Percentiles rank a stretch among this genome's conserved stretches.
Evolutionary conservation across 208 protist species (phyloP).

Genomic region (Leishmania turanica): DNA sequence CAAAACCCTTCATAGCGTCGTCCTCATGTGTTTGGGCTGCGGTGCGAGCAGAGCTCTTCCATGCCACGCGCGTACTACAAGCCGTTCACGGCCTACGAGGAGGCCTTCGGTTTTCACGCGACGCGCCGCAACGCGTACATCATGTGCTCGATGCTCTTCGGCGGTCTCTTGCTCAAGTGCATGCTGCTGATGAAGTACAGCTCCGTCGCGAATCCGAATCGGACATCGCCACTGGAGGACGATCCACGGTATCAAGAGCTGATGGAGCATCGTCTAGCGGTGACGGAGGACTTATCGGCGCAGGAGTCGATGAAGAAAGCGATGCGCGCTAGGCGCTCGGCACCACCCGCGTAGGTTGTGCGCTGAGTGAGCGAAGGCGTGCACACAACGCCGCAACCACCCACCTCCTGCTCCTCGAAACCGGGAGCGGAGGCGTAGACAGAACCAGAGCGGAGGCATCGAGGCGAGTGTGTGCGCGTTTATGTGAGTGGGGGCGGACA

Average conservation of each 20-base stretch:
- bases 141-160: slow-evolving; percentile 66
- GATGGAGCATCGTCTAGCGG: slow-evolving; percentile 47
- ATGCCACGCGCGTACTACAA: slow-evolving; percentile 88
- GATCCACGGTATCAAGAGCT: slow-evolving; percentile 53
- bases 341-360: slow-evolving; percentile 34
- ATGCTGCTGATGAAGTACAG: slow-evolving; percentile 55
- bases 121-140: slow-evolving; percentile 75
- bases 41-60: neutral
- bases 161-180: slow-evolving; percentile 66
- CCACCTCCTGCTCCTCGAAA: neutral
- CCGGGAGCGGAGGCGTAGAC: neutral
- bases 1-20: neutral
- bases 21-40: neutral
- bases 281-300: slow-evolving; percentile 42
- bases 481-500: neutral
- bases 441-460: neutral
- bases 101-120: slow-evolving; percentile 74
- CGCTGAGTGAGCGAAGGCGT: neutral
- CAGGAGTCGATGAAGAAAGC: slow-evolving; percentile 43
- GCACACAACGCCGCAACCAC: neutral
- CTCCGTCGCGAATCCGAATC: slow-evolving; percentile 28
- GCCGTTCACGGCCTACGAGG: slow-evolving; percentile 84
- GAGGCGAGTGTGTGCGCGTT: neutral
- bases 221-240: slow-evolving; percentile 31
- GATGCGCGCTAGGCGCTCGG: slow-evolving; percentile 20